These are phyloP conservation scores for Phlebiopsis gigantea DNA, from an alignment of 768 basidiomycete genomes.

Conservation along the genomic window DNA sequence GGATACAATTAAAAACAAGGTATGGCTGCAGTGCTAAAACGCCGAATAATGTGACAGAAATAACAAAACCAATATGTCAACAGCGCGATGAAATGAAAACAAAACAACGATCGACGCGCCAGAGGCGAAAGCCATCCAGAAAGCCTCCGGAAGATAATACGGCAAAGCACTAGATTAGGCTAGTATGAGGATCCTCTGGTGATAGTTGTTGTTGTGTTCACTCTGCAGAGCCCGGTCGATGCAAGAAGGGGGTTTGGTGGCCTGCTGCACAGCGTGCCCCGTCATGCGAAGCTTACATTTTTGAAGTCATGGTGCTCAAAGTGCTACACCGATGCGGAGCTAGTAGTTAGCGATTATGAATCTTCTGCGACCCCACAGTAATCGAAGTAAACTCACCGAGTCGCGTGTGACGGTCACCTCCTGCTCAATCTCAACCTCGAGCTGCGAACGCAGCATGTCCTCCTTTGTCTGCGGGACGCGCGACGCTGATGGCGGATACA, in stretches of 20 bases:
- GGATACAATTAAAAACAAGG: background rate
- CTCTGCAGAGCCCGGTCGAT: background rate
- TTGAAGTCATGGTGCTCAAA: background rate
- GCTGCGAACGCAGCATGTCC: slow-evolving; percentile 6
- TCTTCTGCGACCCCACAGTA: background rate
- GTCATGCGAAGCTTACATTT: background rate
- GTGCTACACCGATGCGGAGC: slow-evolving; percentile 8
- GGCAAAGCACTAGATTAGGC: background rate
- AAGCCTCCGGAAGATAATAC: background rate
- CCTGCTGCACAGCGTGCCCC: background rate
- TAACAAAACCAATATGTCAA: background rate
- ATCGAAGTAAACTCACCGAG: slow-evolving; percentile 8
- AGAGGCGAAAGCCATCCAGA: background rate
- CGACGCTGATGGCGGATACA: slow-evolving; percentile 9
- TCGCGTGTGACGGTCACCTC: slow-evolving; percentile 15
- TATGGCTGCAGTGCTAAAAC: background rate
- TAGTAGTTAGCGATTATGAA: slow-evolving; percentile 1
- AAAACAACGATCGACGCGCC: background rate
- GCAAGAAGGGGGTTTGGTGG: background rate
- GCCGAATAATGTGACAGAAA: background rate
- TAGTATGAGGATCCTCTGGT: background rate
- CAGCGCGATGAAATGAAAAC: background rate
- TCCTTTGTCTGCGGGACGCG: background rate
- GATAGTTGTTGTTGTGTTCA: background rate
- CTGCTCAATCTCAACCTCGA: slow-evolving; percentile 14